Percentiles rank a stretch among this genome's conserved stretches.
Conservation (phyloP, 305 asterid genomes). For the Ajuga reptans region DNA sequence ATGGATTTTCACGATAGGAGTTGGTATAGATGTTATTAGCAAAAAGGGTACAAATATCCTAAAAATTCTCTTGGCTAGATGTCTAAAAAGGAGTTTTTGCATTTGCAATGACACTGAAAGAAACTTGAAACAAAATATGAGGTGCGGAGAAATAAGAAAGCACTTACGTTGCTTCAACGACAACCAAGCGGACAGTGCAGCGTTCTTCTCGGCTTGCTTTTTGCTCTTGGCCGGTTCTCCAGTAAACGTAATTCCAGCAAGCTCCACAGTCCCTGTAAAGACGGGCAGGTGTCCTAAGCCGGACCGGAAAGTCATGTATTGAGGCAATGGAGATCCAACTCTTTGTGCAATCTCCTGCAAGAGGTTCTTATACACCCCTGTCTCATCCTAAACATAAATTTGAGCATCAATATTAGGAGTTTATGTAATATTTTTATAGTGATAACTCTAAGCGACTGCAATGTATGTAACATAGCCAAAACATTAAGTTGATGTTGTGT, state of each 20-base stretch:
- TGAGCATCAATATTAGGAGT: too few relatives aligned
- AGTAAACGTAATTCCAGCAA: conserved; percentile 53
- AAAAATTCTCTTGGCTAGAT: too few relatives aligned
- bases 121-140: neutral
- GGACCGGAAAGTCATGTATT: conserved; percentile 56
- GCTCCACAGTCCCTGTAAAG: conserved; percentile 61
- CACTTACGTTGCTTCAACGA: conserved; percentile 58
- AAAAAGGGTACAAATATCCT: too few relatives aligned
- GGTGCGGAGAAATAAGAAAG: neutral
- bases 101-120: neutral
- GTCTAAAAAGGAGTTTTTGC: too few relatives aligned
- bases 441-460: too few relatives aligned
- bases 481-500: too few relatives aligned
- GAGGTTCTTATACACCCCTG: conserved; percentile 75
- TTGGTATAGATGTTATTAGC: too few relatives aligned
- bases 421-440: too few relatives aligned
- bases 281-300: conserved; percentile 73
- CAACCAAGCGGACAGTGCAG: conserved; percentile 59
- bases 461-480: too few relatives aligned
- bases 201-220: conserved; percentile 72
- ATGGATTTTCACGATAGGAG: too few relatives aligned
- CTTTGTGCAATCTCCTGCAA: conserved; percentile 78
- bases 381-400: conserved; percentile 54
- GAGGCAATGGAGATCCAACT: conserved; percentile 75
- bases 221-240: conserved; percentile 75